Evolutionary conservation across 2,329 filamentous ascomycete genomes (phyloP).

Genomic region (Penicillium fuscoglaucum): DNA sequence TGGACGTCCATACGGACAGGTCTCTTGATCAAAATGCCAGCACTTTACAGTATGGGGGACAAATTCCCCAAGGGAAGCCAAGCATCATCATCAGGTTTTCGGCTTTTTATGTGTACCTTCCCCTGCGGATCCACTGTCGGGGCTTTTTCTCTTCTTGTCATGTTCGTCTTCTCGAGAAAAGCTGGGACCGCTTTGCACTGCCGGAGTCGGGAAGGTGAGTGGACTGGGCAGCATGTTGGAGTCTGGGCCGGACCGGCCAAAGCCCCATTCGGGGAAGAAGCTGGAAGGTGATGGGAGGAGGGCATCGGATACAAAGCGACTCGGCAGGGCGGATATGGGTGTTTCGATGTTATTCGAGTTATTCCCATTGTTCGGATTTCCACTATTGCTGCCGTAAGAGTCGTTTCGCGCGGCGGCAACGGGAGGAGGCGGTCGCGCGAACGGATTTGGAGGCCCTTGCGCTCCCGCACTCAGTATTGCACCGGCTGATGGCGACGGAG

Average conservation of each 20-base stretch:
- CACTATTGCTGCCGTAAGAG: conserved; percentile 39
- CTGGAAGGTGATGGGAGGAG: conserved; percentile 86
- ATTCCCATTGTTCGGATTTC: conserved; percentile 14
- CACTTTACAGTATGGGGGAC: not conserved
- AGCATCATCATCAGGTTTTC: conserved; percentile 32
- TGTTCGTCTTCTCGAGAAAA: conserved; percentile 46
- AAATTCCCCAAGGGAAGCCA: not conserved
- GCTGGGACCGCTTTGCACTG: conserved; percentile 42
- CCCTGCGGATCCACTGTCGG: conserved; percentile 38
- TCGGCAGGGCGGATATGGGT: conserved; percentile 90
- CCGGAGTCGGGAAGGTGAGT: conserved; percentile 85
- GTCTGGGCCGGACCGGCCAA: conserved; percentile 61
- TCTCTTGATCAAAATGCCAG: conserved; percentile 6
- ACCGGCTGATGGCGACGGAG: conserved; percentile 85
- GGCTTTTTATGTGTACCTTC: conserved; percentile 41
- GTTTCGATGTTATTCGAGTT: conserved; percentile 58
- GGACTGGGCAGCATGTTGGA: conserved; percentile 89
- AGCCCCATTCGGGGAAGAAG: conserved; percentile 92
- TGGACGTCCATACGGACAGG: conserved; percentile 13
- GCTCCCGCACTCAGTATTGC: conserved; percentile 87
- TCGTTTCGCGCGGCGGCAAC: conserved; percentile 40
- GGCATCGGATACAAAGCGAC: conserved; percentile 83
- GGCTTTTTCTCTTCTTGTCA: conserved; percentile 48
- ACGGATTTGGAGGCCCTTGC: conserved; percentile 90
- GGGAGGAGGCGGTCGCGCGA: conserved; percentile 83